Evolutionary conservation across 2,329 filamentous ascomycete species (phyloP), one percentile per base, ranked within the genome.

Genomic region (Fusarium sp.): DNA sequence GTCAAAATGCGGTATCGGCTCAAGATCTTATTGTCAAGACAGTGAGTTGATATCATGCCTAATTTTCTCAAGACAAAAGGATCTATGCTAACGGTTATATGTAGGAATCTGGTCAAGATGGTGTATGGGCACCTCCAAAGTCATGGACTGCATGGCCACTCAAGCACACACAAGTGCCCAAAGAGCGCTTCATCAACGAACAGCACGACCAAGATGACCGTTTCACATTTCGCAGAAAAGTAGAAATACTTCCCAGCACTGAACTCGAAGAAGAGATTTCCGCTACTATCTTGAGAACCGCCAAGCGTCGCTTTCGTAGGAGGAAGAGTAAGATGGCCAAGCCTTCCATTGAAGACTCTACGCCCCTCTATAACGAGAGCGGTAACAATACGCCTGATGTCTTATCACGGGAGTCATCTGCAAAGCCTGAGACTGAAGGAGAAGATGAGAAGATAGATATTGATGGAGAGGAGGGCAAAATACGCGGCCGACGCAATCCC

Each of bases 121-220:
- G 57, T 4, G 70, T 80, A 43, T 90, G 87, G 84, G 78, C 77
- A 7, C 86, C 86, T 3, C 83, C 87, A 1, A 88, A 86, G 61
- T 69, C 76, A 7, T 98, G 95, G 94, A 93, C 92, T 20, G 92
- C 94, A 1, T 98, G 95, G 95, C 95, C 95, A 7, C 78, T 97
- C 74, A 84, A 84, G 21, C 83, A 86, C 7, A 80, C 83, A 10
- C 80, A 85, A 26, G 89, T 96, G 10, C 92, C 92, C 3, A 80
- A 82, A 18, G 82, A 84, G 16, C 81, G 82, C 21, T 85, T 92
- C 64, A 77, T 82, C 52, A 83, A 82, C 69, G 81, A 77, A 64
- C 76, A 77, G 10, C 73, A 79, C 10, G 83, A 88, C 48, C 80
- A 83, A 9, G 80, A 86, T 54, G 85, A 88, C 29, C 75, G 72